Base-by-base conservation (phyloP, 2,329 filamentous ascomycete species). In the Furcasterigmium sp. region DNA sequence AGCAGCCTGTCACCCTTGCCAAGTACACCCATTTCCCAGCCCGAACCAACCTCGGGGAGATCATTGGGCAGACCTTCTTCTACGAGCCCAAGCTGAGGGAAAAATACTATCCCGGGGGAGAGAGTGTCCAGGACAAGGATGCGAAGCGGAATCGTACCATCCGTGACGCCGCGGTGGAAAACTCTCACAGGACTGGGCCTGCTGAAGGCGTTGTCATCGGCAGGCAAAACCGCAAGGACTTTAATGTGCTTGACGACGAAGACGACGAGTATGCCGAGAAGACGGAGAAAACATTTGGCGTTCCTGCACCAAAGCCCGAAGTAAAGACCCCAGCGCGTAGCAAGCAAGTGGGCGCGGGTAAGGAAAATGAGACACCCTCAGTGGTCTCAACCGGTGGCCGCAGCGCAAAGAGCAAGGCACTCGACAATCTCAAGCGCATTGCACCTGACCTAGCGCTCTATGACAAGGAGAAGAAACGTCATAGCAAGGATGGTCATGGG, bases 391-490 rank as follows among this genome's bases (percentile, higher is more conserved):
- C 82, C 2, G 82, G 84, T 20, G 87, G 87, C 51, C 84, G 93
- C 43, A 93, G 88, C 55, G 91, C 93, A 13, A 98, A 97, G 61
- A 82, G 85, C 32, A 85, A 86, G 56, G 93, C 93, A 11, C 68
- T 85, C n/a, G 79, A 82, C 26, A 82, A 80, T 50, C 68, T 97
- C 8, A 87, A 93, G 42, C 77, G 80, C 28, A 72, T 91, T 45
- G 90, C 87, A 1, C 78, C 84, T 1, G 93, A 98, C 57, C 90
- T 97, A 56, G 85, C 84, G 3, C 70, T 94, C 25, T 98, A 93
- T 56, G 86, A 97, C 57, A 95, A 93, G 59, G 93, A 98, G 66
- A 89, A 80, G 70, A 96, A 95, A 68, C 82, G 93, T 17, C 63
- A 68, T 7, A 57, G 59, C 48, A 80, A 75, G 50, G 64, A 69